phyloP scores from a whole-genome alignment of 2,329 filamentous ascomycete species.

The Torrubiellomyces zombiae region DNA sequence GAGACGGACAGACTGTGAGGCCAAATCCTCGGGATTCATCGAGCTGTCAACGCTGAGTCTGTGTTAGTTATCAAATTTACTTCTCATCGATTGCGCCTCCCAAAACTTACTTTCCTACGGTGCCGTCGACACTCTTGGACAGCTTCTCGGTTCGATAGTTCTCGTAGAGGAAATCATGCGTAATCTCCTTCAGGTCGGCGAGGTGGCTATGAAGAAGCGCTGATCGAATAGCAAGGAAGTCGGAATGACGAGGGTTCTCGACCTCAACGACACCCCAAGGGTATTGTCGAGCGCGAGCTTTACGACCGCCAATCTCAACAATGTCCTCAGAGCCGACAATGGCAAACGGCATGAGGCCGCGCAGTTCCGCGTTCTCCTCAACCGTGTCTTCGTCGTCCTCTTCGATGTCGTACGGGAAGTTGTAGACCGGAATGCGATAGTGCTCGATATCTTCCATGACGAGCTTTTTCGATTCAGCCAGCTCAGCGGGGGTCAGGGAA shows the following conservation, averaged over 20 bases:
- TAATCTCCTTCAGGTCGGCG: conserved; percentile 98
- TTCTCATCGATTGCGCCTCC: too few species aligned
- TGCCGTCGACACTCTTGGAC: conserved; percentile 95
- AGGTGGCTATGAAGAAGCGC: conserved; percentile 95
- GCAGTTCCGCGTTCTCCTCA: conserved; percentile 94
- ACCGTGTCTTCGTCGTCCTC: conserved; percentile 99
- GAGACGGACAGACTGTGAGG: conserved; percentile 90
- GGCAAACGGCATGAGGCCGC: conserved; percentile 95
- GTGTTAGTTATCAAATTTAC: conserved; percentile 15
- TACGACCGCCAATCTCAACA: conserved; percentile 82
- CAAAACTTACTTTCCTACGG: conserved; percentile 62
- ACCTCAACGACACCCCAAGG: conserved; percentile 99
- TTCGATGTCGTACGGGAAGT: conserved; percentile 99
- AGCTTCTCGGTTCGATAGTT: conserved; percentile 99
- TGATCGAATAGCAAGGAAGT: conserved; percentile 93
- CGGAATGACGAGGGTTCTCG: conserved; percentile 95
- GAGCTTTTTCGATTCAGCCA: conserved; percentile 98
- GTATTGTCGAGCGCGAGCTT: conserved; percentile 90
- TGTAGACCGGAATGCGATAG: conserved; percentile 98
- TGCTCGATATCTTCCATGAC: conserved; percentile 99
- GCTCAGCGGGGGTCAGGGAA: conserved; percentile 85
- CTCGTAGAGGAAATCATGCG: conserved; percentile 98
- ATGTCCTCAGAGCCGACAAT: conserved; percentile 96
- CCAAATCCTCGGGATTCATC: conserved; percentile 95
- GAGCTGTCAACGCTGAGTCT: conserved; percentile 46